Conservation (phyloP, 495 filamentous ascomycete species). For the Daldinia loculata region DNA sequence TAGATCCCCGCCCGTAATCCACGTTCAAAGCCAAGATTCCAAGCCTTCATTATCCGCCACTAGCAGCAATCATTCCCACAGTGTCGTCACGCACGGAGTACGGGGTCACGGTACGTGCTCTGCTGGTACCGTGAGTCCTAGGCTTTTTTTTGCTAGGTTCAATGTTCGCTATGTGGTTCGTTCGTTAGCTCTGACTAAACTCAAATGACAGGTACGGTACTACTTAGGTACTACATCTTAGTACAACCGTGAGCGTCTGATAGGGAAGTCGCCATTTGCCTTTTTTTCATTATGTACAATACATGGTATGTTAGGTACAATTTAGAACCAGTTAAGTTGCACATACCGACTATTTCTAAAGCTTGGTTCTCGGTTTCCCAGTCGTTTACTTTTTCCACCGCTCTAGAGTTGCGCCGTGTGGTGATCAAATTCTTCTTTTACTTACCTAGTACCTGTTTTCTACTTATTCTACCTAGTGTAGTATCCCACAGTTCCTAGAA, state of each 20-base stretch:
- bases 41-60: constrained; percentile 46
- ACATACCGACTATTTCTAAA: constrained; percentile 37
- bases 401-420: constrained; percentile 6
- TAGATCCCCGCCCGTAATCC: constrained; percentile 26
- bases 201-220: background rate
- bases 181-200: constrained; percentile 2
- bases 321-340: constrained; percentile 30
- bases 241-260: background rate
- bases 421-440: constrained; percentile 40
- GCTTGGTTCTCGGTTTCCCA: constrained; percentile 1
- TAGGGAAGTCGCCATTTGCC: constrained; percentile 24
- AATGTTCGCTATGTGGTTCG: background rate
- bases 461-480: background rate
- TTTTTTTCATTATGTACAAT: constrained; percentile 19
- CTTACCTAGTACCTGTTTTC: constrained; percentile 4
- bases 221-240: background rate
- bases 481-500: constrained; percentile 16
- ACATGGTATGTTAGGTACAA: constrained; percentile 3
- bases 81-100: constrained; percentile 19
- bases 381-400: constrained; percentile 31
- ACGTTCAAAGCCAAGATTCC: constrained; percentile 41
- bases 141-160: background rate
- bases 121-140: too few relatives aligned
- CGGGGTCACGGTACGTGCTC: constrained; percentile 8
- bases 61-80: constrained; percentile 30